A percentile compares a stretch with the other conserved stretches of the same genome.
Conservation (phyloP, 2,329 filamentous ascomycete species). For the Immersiporthe knoxdaviesiana region DNA sequence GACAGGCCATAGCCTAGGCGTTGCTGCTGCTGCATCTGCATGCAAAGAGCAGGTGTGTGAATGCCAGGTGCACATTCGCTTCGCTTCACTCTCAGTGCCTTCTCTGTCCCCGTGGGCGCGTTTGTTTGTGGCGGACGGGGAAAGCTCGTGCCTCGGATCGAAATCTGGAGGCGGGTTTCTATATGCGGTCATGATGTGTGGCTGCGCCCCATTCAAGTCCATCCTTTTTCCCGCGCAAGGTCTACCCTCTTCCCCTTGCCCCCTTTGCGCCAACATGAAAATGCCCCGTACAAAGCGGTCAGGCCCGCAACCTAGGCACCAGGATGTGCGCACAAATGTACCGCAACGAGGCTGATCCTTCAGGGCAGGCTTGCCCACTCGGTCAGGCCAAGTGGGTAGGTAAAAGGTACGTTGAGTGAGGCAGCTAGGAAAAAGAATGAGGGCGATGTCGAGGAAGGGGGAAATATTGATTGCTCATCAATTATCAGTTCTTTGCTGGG, state of each 20-base stretch:
- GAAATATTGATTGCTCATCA: neutral
- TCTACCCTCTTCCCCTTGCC: neutral
- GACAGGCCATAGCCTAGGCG: neutral
- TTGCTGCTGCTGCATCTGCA: neutral
- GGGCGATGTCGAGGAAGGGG: neutral
- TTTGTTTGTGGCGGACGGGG: neutral
- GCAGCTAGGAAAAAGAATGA: neutral
- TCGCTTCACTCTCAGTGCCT: no score
- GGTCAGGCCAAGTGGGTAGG: constrained; percentile 17
- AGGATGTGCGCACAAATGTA: constrained; percentile 24
- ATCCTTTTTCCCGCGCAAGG: constrained; percentile 12
- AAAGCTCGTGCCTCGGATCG: constrained; percentile 10
- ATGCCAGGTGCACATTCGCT: neutral
- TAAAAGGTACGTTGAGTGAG: neutral
- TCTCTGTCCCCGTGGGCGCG: neutral
- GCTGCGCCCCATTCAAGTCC: constrained; percentile 26
- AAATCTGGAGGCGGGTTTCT: constrained; percentile 18
- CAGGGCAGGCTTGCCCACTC: constrained; percentile 22
- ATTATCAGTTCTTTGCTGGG: neutral
- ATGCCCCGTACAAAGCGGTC: constrained; percentile 17
- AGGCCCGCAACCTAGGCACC: constrained; percentile 26
- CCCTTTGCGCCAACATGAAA: constrained; percentile 9
- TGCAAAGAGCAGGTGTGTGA: neutral
- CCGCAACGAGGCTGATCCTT: constrained; percentile 30
- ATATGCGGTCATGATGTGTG: constrained; percentile 23